Conservation (phyloP, 192 early-diverging fungal species). For the Jimgerdemannia lactiflua region DNA sequence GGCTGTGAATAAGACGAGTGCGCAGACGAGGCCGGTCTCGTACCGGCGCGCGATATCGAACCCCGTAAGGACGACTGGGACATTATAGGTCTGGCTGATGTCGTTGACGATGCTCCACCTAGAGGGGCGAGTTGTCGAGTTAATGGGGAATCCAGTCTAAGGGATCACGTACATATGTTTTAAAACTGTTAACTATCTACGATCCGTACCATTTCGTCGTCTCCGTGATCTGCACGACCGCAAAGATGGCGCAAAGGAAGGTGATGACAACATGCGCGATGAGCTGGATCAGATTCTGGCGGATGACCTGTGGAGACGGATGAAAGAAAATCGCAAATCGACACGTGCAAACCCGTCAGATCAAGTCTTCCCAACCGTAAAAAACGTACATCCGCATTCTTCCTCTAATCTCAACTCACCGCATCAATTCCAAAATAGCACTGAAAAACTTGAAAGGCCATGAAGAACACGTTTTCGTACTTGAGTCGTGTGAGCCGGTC, state of each 20-base stretch:
- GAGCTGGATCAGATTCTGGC: slow-evolving; percentile 6
- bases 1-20: not conserved
- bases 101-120: not conserved
- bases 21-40: not conserved
- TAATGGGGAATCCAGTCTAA: not conserved
- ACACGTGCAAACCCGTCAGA: not conserved
- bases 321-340: not conserved
- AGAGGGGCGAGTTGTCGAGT: not conserved
- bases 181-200: not conserved
- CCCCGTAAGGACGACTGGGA: not conserved
- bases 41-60: not conserved
- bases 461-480: slow-evolving; percentile 8
- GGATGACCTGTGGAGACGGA: not conserved
- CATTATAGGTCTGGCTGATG: not conserved
- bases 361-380: no score
- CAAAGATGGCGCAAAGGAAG: not conserved
- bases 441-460: not conserved
- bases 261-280: not conserved
- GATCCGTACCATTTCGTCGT: not conserved
- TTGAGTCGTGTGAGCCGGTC: not conserved
- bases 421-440: not conserved
- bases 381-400: no score
- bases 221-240: not conserved
- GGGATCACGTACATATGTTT: not conserved
- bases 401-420: not conserved